Base-by-base conservation (phyloP, 768 basidiomycete species). In the Rubroboletus satanas region DNA sequence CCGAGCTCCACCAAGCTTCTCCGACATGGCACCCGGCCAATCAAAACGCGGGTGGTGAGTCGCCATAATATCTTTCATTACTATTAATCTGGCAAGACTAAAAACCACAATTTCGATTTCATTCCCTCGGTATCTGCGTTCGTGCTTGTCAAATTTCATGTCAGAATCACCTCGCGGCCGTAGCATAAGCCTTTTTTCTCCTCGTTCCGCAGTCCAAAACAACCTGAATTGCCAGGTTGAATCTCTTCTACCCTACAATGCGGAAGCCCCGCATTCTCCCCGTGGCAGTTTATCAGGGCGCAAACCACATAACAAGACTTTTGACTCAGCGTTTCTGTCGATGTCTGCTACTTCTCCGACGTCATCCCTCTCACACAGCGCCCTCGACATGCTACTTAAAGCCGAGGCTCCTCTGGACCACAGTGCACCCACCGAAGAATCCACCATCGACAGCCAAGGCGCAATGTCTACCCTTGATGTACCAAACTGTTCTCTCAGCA, bases 331-430 rank as follows among this genome's bases (percentile, higher is more conserved):
- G n/a, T 46, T 60, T 38, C 55, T 51, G 59, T 60, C 60, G 33
- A 61, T 58, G 62, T 58, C 67, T 49, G 29, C 56, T 52, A 55
- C 65, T 11, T 52, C 54, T 55, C 65, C 71, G 55, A 71, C 66
- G 63, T 67, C 69, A 66, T 71, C 71, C 43, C 54, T 71, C 59
- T 71, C 69, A 9, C 51, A 61, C 51, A 64, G 50, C 48, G 65
- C 67, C 55, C 56, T 71, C 50, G 69, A 72, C 54, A 59, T 54
- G 58, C 58, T 71, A 67, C 71, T 69, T 71, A 71, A 71, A 41
- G 59, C 59, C 26, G 67, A 69, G 51, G 31, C 56, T 55, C 53
- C 65, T 56, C 58, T 51, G 54, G 66, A 62, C 38, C 29, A 49
- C 52, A 52, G 52, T 17, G 28, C 48, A 54, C 46, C 61, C 53